Conservation (phyloP, 768 basidiomycete genomes). For the Mycena vulgaris region DNA sequence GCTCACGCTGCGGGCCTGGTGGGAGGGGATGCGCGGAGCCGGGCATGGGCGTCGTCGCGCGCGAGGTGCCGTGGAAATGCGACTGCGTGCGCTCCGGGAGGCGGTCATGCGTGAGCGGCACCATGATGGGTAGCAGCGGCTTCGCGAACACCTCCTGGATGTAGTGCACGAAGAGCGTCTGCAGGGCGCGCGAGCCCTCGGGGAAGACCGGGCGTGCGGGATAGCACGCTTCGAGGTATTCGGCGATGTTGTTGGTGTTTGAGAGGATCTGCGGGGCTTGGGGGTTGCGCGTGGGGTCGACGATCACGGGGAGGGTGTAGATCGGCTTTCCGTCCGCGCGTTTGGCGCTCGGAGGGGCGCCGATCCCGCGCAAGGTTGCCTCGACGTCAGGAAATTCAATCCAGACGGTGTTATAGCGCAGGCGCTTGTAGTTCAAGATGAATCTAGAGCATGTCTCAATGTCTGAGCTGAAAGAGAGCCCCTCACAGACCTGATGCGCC, state of each 20-base stretch:
- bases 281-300: no score
- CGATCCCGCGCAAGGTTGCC: slow-evolving; percentile 67
- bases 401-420: slow-evolving; percentile 80
- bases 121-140: slow-evolving; percentile 78
- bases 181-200: slow-evolving; percentile 77
- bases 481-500: slow-evolving; percentile 73
- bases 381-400: slow-evolving; percentile 82
- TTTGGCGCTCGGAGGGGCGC: slow-evolving; percentile 69
- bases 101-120: slow-evolving; percentile 76
- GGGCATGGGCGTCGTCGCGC: slow-evolving; percentile 22
- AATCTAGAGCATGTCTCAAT: background rate
- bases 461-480: background rate
- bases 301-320: no score
- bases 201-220: slow-evolving; percentile 83
- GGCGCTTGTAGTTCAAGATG: slow-evolving; percentile 78
- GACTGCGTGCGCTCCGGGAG: slow-evolving; percentile 69
- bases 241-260: no score
- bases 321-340: slow-evolving; percentile 70
- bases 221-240: no score
- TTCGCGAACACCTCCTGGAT: no score
- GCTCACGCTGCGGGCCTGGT: no score
- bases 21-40: slow-evolving; percentile 13
- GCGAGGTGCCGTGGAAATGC: slow-evolving; percentile 57
- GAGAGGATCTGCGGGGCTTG: no score
- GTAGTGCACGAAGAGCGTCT: slow-evolving; percentile 79